Base-by-base conservation (phyloP, 192 early-diverging fungal genomes). In the Backusella psychrophila region DNA sequence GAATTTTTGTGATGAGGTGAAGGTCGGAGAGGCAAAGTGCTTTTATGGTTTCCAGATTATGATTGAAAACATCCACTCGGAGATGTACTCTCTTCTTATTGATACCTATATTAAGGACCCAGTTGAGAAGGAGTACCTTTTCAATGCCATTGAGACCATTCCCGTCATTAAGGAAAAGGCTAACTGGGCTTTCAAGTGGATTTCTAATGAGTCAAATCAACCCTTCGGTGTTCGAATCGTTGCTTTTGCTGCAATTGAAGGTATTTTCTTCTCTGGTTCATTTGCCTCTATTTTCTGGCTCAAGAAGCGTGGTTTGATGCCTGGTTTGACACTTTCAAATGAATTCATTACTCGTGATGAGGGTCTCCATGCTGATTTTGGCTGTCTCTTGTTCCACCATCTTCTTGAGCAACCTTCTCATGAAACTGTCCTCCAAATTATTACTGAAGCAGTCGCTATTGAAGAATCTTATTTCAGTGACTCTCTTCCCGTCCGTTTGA, bases 261-360 rank as follows among this genome's bases (percentile, higher is more conserved):
- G 97, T 59, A 96, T 98, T 80, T 98, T 98, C 87, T 98, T 97
- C 86, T 96, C 93, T 74, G 97, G 96, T 23, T 93, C 97, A 19
- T 98, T 98, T 81, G 96, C 97, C 3, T 88, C 97, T 17, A 97
- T 98, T 87, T 98, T 98, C 80, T 98, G 96, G 96, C 93, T 98
- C 80, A 98, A 97, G 92, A 98, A 98, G 89, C 93, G 96, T 78
- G 97, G 96, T 31, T 83, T 97, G 72, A 97, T 97, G 96, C 95
- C 95, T 31, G 97, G 97, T 26, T 87, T 98, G 74, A 96, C 97
- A 42, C 96, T 98, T 85, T 94, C 93, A 70, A 98, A 98, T 87
- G 96, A 98, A 83, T 88, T 98, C 29, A 97, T 98, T 81, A 97
- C 94, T 26, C 91, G 96, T 38, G 97, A 98, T 82, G 97, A 98